Evolutionary conservation across 2,329 filamentous ascomycete genomes (phyloP), one percentile per base, ranked within the genome.

Genomic region (Graphiopsis chlorocephala): DNA sequence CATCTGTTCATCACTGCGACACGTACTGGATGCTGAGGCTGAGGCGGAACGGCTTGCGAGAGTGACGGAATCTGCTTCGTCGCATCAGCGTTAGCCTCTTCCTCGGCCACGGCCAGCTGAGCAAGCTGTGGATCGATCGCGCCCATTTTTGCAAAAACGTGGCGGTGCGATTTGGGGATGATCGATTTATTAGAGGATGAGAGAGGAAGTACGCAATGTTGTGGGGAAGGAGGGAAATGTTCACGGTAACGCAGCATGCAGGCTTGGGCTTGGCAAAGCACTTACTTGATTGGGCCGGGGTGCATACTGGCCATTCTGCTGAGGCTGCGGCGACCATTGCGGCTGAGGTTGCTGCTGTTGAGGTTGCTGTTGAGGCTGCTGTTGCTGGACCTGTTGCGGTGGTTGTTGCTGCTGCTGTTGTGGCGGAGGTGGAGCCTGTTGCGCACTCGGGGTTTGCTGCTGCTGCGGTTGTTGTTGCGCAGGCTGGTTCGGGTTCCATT

Each of bases 31-130:
- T 62, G 60, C 60, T 62, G 60, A 55, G 60, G 53, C 47, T 77
- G 78, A 59, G 70, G 70, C 52, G 73, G 71, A 28, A 70, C 65
- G 55, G 73, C 69, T 68, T 76, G 73, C 25, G 73, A 72, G 67
- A 75, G 72, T 42, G 73, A 72, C 31, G 74, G 72, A 57, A 76
- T 74, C 74, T 76, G 73, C 62, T 72, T 70, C 29, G 67, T 58
- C 53, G 61, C 66, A 68, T 69, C 66, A 62, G 70, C 61, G 65
- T 74, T 68, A 73, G 72, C 65, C 63, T 65, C 62, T 26, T 69
- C 70, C 17, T 68, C 52, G 12, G 71, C 64, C 53, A 59, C 52
- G 8, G 71, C 64, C 53, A 59, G 55, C 60, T 62, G 60, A 42
- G 53, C 61, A 50, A 75, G 70, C 17, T 72, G 70, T 35, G 73